Base-by-base conservation (phyloP, 257 asterid species). In the Plantago elongata region DNA sequence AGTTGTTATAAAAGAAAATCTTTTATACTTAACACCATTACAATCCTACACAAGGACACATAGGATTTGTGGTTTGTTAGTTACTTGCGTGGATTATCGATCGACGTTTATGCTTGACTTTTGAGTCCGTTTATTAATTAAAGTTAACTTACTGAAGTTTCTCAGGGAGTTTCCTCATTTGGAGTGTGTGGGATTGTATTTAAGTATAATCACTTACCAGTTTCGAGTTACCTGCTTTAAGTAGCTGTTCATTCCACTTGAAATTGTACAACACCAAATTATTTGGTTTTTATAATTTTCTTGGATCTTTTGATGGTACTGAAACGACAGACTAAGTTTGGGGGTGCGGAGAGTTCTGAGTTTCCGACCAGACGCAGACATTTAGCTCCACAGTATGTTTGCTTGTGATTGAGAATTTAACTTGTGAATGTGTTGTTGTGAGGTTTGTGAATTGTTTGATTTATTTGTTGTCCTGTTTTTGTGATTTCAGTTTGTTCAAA, bases 301-400 rank as follows among this genome's bases (percentile, higher is more conserved):
- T 45, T 74, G 68, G 55, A 12, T 61, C 52, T 8, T 74, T 76
- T 83, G 81, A 88, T 88, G 97, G 84, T 76, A 73, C 70, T 17
- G 68, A 88, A 83, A 66, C 81, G 98, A 60, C 72, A 64, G 40
- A 66, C 73, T 14, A 51, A 74, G 59, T 83, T 73, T 55, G 86
- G 76, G 45, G 80, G 66, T 43, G 91, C 75, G 75, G 96, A 66
- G 44, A 72, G 78, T 34, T 79, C 86, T 67, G 77, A 72, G 47
- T 63, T 60, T 74, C 82, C 87, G 66, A 74, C 43, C 65, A 72
- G 77, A 69, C 86, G 84, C 62, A 63, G 66, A 3, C 74, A 70
- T 47, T 62, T 73, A 22, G 42, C 51, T 22, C 57, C 81, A 7
- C 42, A 45, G 94, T 75, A 58, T 69, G 76, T 60, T 18, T 0